phyloP scores from a whole-genome alignment of 345 rosid species.

The Syzygium aqueum region DNA sequence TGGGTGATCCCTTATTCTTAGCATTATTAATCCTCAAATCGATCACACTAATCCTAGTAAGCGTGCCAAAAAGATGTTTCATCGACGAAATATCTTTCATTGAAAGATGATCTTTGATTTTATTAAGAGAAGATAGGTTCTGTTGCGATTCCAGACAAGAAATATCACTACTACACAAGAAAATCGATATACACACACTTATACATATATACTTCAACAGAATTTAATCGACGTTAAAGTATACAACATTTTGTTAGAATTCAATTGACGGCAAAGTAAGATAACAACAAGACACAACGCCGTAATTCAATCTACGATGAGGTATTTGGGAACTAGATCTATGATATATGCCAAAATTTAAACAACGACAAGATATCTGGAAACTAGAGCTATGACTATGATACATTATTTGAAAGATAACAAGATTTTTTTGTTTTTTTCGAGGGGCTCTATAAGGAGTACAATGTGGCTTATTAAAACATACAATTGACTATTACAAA shows the following conservation, averaged over 20 bases:
- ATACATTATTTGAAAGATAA: neutral
- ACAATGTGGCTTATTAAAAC: too few species aligned
- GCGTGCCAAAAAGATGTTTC: neutral
- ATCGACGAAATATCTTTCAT: neutral
- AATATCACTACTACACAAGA: neutral
- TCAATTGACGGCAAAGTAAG: too few species aligned
- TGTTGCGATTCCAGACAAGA: neutral
- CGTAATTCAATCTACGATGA: fast-evolving
- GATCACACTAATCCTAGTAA: too few species aligned
- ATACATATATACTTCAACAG: fast-evolving
- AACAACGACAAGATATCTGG: too few species aligned
- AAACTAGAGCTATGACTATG: neutral
- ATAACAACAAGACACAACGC: neutral
- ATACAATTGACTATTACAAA: too few species aligned
- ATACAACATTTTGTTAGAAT: neutral
- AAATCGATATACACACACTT: neutral
- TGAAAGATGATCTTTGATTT: fast-evolving
- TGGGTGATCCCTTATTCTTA: neutral
- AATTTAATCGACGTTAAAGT: too few species aligned
- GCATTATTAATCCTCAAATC: neutral
- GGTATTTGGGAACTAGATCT: neutral
- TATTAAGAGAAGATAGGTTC: neutral
- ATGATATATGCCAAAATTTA: too few species aligned
- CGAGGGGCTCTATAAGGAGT: fast-evolving
- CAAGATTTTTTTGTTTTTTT: neutral